Conservation (phyloP, 2,329 filamentous ascomycete species). For the Ophiostoma himal-ulmi region DNA sequence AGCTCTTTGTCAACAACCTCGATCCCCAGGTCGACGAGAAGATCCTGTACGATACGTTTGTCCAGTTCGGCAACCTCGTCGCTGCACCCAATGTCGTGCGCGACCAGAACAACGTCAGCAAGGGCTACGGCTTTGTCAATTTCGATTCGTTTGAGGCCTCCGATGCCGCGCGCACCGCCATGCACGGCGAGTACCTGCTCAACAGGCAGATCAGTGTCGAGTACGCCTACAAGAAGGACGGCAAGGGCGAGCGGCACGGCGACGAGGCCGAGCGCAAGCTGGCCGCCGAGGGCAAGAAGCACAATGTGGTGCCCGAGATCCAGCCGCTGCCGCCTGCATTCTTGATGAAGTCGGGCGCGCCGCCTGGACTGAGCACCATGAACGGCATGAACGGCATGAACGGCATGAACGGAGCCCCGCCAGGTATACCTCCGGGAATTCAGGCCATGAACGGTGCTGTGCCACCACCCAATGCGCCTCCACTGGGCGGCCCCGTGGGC, state of each 20-base stretch:
- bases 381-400: not conserved
- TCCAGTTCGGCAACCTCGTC: conserved; percentile 80
- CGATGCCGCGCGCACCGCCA: conserved; percentile 82
- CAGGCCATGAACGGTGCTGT: conserved; percentile 16
- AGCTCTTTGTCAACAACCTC: conserved; percentile 94
- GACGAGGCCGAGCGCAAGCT: conserved; percentile 90
- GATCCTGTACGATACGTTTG: conserved; percentile 89
- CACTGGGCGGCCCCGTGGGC: not conserved
- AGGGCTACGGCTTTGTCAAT: conserved; percentile 94
- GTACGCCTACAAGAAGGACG: conserved; percentile 99
- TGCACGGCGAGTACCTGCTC: conserved; percentile 94
- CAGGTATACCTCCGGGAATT: not conserved
- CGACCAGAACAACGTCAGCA: conserved; percentile 80
- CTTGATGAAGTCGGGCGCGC: conserved; percentile 40
- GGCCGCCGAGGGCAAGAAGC: conserved; percentile 85
- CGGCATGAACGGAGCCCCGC: not conserved
- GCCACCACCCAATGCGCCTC: not conserved
- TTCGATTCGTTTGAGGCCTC: conserved; percentile 91
- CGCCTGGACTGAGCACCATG: conserved; percentile 23
- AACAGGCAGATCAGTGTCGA: conserved; percentile 96
- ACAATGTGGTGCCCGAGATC: conserved; percentile 79
- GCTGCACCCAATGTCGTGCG: conserved; percentile 85
- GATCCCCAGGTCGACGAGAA: conserved; percentile 94
- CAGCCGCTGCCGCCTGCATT: conserved; percentile 71
- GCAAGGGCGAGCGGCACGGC: conserved; percentile 92